Evolutionary conservation across 805 yeast species (phyloP).

Genomic region (Ogataea sp.): DNA sequence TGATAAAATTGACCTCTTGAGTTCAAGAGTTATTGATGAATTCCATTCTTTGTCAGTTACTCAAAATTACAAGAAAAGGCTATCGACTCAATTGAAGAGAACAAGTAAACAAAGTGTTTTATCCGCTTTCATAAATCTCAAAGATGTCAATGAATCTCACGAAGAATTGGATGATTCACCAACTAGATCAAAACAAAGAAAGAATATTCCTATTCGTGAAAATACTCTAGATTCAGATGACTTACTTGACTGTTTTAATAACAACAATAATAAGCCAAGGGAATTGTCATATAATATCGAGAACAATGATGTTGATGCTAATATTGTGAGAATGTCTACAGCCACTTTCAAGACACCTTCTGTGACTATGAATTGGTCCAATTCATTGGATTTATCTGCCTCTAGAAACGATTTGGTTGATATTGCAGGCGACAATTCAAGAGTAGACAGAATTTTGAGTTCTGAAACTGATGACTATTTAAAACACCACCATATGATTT

Average conservation of each 20-base stretch:
- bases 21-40: conserved; percentile 67
- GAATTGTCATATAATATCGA: too few relatives aligned
- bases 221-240: background rate
- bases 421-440: conserved; percentile 3
- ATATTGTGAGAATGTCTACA: conserved; percentile 12
- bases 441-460: background rate
- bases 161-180: conserved; percentile 15
- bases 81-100: conserved; percentile 16
- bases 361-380: conserved; percentile 29
- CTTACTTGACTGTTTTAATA: background rate
- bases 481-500: conserved; percentile 1
- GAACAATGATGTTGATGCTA: too few relatives aligned
- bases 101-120: conserved; percentile 13
- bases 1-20: conserved; percentile 49
- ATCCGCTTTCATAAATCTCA: conserved; percentile 11
- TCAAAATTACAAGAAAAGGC: conserved; percentile 11
- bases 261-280: too few relatives aligned
- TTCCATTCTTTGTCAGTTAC: conserved; percentile 32
- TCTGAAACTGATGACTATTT: background rate
- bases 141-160: conserved; percentile 8
- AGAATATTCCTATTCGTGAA: too few relatives aligned
- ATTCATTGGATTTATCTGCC: conserved; percentile 19
- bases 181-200: conserved; percentile 5
- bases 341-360: conserved; percentile 26
- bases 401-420: conserved; percentile 10